phyloP scores from a whole-genome alignment of 306 rosid species.

The Neltuma alba region DNA sequence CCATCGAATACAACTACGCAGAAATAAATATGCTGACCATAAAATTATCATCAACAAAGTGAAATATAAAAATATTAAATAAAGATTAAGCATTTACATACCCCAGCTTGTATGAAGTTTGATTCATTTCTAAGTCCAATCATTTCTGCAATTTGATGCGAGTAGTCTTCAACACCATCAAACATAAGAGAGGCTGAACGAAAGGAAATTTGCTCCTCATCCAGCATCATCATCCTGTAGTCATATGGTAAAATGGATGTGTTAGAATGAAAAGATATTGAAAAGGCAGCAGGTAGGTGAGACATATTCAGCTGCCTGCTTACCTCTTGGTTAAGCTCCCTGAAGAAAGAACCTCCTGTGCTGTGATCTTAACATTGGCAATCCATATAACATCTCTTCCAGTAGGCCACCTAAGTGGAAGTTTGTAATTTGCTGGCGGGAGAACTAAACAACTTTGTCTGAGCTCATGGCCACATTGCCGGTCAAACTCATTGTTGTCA shows the following conservation, averaged over 20 bases:
- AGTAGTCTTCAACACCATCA: conserved; percentile 95
- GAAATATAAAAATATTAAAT: conserved; percentile 18
- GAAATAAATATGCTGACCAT: conserved; percentile 27
- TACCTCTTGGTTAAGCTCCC: conserved; percentile 98
- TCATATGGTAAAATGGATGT: conserved; percentile 28
- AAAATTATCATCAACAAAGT: conserved; percentile 21
- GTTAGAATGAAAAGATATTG: conserved; percentile 26
- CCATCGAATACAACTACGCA: conserved; percentile 27
- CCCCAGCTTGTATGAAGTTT: conserved; percentile 88
- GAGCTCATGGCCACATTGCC: conserved; percentile 65
- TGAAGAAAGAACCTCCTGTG: conserved; percentile 95
- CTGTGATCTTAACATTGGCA: conserved; percentile 86
- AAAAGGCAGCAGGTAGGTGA: conserved; percentile 11
- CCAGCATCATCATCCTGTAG: conserved; percentile 98
- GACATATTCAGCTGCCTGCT: conserved; percentile 21
- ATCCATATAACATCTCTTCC: conserved; percentile 97
- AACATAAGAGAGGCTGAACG: conserved; percentile 92
- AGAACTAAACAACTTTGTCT: conserved; percentile 75
- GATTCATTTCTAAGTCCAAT: conserved; percentile 97
- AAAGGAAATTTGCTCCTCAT: conserved; percentile 97
- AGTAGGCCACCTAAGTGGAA: conserved; percentile 98
- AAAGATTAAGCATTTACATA: conserved; percentile 41
- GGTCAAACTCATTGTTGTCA: conserved; percentile 61
- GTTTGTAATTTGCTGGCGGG: conserved; percentile 84
- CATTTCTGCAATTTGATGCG: conserved; percentile 99